phyloP scores from a whole-genome alignment of 2,329 filamentous ascomycete genomes.

The Proliferodiscus dingleyae region DNA sequence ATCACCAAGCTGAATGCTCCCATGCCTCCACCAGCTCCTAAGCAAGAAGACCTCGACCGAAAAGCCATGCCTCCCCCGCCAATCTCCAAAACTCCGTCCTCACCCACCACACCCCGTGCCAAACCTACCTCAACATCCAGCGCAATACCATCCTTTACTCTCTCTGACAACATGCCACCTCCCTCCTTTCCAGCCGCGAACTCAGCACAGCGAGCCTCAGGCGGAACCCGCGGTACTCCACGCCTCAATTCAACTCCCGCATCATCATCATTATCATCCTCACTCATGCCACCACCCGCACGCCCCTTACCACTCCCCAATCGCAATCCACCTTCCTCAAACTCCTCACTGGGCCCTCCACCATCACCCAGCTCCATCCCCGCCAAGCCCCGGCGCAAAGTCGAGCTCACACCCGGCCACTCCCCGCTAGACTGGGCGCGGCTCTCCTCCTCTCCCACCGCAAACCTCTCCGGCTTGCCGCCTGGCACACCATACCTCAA shows the following conservation, averaged over 20 bases:
- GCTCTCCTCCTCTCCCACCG: slow-evolving; percentile 55
- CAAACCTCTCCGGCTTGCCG: slow-evolving; percentile 63
- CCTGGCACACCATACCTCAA: slow-evolving; percentile 53
- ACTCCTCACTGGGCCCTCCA: slow-evolving; percentile 45
- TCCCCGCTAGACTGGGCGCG: slow-evolving; percentile 95
- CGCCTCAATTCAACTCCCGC: slow-evolving; percentile 16
- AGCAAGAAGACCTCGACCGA: slow-evolving; percentile 27
- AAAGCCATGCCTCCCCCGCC: slow-evolving; percentile 35
- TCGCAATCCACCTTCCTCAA: slow-evolving; percentile 31
- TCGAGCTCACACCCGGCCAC: slow-evolving; percentile 82
- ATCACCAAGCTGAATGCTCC: too few relatives aligned
- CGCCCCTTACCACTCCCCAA: slow-evolving; percentile 37
- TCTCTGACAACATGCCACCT: slow-evolving; percentile 16
- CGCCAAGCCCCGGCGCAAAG: slow-evolving; percentile 59
- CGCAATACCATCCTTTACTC: slow-evolving; percentile 16
- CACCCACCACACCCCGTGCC: slow-evolving; percentile 50
- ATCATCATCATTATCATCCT: slow-evolving; percentile 14
- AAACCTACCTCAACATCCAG: slow-evolving; percentile 7
- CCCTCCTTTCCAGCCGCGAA: slow-evolving; percentile 45
- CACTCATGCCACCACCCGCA: slow-evolving; percentile 24
- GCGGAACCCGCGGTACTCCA: slow-evolving; percentile 13
- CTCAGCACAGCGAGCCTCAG: slow-evolving; percentile 46
- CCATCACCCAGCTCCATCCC: slow-evolving; percentile 50
- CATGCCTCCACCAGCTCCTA: neutral
- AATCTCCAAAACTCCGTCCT: slow-evolving; percentile 24